These are phyloP conservation scores for Fraxinus albicans DNA, from an alignment of 305 asterid genomes.

Conservation along the genomic window DNA sequence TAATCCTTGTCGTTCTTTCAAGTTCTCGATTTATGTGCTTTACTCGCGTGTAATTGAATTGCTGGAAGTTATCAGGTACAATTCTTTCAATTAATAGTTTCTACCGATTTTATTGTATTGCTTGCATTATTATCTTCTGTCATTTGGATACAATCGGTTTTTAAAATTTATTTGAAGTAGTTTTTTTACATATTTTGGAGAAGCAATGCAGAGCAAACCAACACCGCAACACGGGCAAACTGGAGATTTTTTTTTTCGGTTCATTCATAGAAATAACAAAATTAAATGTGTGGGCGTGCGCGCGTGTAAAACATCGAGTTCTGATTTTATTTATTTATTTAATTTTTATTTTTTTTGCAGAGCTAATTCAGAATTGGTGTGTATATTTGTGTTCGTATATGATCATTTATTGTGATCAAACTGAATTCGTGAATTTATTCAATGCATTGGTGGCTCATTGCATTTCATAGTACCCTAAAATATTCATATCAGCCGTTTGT, in stretches of 20 bases:
- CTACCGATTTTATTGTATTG: not conserved
- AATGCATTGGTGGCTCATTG: conserved; percentile 34
- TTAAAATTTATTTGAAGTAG: not conserved
- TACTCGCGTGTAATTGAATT: not conserved
- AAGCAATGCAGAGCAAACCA: not conserved
- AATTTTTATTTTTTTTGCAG: too few species aligned
- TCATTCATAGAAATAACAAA: not conserved
- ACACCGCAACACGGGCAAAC: not conserved
- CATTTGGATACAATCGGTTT: not conserved
- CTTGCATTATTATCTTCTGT: not conserved
- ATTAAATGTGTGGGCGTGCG: not conserved
- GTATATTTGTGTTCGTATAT: not conserved
- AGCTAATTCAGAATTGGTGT: not conserved
- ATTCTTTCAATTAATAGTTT: not conserved
- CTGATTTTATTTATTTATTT: not conserved
- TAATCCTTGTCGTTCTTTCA: not conserved
- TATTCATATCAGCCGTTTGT: conserved; percentile 28
- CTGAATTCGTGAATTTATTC: conserved; percentile 60
- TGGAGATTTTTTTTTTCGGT: not conserved
- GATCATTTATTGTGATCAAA: conserved; percentile 49
- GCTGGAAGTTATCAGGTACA: not conserved
- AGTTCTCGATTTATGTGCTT: not conserved
- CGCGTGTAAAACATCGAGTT: not conserved
- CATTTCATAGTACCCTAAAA: conserved; percentile 42
- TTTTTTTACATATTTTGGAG: not conserved